Evolutionary conservation across 176 grass and related monocot genomes (phyloP).

Genomic region (Themeda triandra): DNA sequence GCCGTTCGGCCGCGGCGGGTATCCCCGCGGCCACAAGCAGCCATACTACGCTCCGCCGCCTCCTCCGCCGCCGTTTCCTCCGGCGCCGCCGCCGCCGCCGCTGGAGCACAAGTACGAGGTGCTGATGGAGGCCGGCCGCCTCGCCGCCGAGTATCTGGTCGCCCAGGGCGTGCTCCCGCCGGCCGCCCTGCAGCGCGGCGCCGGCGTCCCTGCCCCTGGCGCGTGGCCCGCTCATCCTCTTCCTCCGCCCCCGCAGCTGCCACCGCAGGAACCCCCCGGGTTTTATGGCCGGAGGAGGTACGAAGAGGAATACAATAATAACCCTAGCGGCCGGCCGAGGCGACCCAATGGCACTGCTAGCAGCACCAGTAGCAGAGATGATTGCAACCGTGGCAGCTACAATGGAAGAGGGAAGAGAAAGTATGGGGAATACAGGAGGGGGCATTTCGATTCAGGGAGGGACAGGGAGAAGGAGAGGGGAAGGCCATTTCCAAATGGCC

Average conservation of each 20-base stretch:
- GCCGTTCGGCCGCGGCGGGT: conserved; percentile 37
- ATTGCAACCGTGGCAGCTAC: conserved; percentile 45
- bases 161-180: conserved; percentile 72
- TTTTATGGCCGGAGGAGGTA: conserved; percentile 51
- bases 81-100: not conserved
- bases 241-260: conserved; percentile 12
- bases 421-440: conserved; percentile 47
- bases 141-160: conserved; percentile 91
- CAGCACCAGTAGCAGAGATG: conserved; percentile 28
- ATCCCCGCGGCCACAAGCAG: conserved; percentile 36
- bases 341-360: conserved; percentile 7
- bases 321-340: conserved; percentile 26
- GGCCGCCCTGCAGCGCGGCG: conserved; percentile 40
- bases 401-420: conserved; percentile 66
- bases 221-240: conserved; percentile 21
- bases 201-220: conserved; percentile 8
- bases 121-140: conserved; percentile 89
- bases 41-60: not conserved
- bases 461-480: conserved; percentile 54
- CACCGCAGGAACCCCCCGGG: conserved; percentile 12
- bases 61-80: conserved; percentile 7
- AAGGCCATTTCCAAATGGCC: conserved; percentile 44
- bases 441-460: conserved; percentile 47
- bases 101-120: conserved; percentile 59
- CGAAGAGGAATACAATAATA: conserved; percentile 57